Evolutionary conservation across 2,329 filamentous ascomycete genomes (phyloP).

Genomic region (Trichoderma asperellum): DNA sequence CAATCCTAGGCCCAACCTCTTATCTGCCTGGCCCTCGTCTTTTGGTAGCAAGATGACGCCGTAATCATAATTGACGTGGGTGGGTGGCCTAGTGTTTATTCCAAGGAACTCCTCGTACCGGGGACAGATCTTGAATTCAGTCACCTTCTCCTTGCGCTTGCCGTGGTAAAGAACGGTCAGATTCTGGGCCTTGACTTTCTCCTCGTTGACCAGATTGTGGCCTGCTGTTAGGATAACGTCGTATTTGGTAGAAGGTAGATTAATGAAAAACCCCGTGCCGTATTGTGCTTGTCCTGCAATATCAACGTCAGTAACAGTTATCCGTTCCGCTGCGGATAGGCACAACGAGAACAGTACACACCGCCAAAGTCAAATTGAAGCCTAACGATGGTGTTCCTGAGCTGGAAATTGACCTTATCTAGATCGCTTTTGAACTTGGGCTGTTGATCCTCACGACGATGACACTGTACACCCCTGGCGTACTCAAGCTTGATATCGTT

Average conservation of each 20-base stretch:
- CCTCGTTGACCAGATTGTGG: conserved; percentile 11
- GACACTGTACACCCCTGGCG: not conserved
- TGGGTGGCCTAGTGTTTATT: not conserved
- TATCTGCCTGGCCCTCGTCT: not conserved
- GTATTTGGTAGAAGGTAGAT: conserved; percentile 2
- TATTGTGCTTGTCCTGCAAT: not conserved
- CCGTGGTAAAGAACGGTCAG: not conserved
- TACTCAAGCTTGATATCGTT: not conserved
- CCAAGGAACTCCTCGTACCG: not conserved
- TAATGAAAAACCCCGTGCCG: conserved; percentile 23
- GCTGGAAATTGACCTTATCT: not conserved
- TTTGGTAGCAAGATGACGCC: conserved; percentile 6
- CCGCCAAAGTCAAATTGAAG: conserved; percentile 15
- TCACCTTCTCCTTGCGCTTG: not conserved
- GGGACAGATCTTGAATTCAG: conserved; percentile 2
- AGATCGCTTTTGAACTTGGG: not conserved
- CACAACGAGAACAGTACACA: not conserved
- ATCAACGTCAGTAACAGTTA: not conserved
- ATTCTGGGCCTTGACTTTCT: not conserved
- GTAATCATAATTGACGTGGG: conserved; percentile 5
- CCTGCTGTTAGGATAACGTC: conserved; percentile 21
- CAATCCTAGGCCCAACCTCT: conserved; percentile 14
- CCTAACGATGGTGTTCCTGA: conserved; percentile 6
- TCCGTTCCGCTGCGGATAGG: not conserved
- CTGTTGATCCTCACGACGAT: not conserved